Evolutionary conservation across 495 filamentous ascomycete genomes (phyloP).

Genomic region (Friedmanniomyces simplex): DNA sequence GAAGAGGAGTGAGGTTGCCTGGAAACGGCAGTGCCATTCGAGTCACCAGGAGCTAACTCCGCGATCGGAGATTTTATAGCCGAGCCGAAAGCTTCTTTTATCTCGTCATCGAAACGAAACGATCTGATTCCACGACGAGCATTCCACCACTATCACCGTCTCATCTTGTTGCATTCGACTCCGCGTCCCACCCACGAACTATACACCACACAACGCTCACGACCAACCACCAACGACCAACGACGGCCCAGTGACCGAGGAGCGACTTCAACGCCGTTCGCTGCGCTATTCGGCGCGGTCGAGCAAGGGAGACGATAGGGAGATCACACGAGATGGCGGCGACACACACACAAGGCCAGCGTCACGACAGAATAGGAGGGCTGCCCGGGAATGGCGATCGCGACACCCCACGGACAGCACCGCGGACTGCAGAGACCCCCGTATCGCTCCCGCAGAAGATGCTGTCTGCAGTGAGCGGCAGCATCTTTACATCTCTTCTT

Average conservation of each 20-base stretch:
- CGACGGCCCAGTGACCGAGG: background rate
- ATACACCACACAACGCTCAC: no score
- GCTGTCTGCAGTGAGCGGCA: constrained; percentile 84
- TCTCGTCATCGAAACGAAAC: background rate
- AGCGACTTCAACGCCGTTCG: background rate
- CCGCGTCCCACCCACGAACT: no score
- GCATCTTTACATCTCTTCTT: constrained; percentile 76
- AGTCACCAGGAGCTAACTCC: background rate
- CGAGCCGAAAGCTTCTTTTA: background rate
- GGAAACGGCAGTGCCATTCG: background rate
- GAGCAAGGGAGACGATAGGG: constrained; percentile 6
- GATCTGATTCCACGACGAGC: no score
- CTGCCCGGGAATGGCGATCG: constrained; percentile 26
- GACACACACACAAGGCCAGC: constrained; percentile 25
- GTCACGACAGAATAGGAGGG: constrained; percentile 32
- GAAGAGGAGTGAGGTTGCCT: no score
- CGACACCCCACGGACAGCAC: constrained; percentile 4
- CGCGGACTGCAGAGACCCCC: constrained; percentile 30
- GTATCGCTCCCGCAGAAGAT: constrained; percentile 81
- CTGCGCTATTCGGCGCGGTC: background rate
- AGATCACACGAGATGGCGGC: constrained; percentile 11
- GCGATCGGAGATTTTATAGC: background rate
- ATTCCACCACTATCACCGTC: no score
- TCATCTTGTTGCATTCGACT: no score
- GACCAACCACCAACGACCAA: no score